These are phyloP conservation scores for Microdochium bolleyi DNA, from an alignment of 2,329 filamentous ascomycete species.

Conservation along the genomic window DNA sequence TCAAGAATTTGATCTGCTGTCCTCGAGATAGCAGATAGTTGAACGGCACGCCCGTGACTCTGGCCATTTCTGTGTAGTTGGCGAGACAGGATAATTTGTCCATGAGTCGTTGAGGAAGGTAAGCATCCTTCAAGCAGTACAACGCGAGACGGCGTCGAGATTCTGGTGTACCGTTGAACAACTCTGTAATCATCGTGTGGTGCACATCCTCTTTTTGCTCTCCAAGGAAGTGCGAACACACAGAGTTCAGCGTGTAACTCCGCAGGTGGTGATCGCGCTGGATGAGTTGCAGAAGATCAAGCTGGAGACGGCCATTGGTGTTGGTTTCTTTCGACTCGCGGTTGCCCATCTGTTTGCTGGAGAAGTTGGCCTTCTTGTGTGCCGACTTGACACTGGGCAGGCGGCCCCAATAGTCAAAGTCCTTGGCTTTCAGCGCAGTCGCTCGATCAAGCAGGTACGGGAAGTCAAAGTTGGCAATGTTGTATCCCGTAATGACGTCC, in stretches of 20 bases:
- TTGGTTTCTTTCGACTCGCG: conserved; percentile 92
- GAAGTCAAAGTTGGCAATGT: conserved; percentile 98
- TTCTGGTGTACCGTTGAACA: conserved; percentile 94
- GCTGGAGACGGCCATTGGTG: conserved; percentile 84
- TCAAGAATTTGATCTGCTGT: conserved; percentile 96
- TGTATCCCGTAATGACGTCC: conserved; percentile 98
- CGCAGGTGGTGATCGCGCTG: conserved; percentile 91
- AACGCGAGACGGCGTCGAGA: conserved; percentile 84
- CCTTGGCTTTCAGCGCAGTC: conserved; percentile 68
- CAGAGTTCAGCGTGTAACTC: conserved; percentile 96
- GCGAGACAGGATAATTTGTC: conserved; percentile 98
- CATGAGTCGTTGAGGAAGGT: conserved; percentile 86
- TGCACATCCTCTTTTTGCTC: conserved; percentile 99
- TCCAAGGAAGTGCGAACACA: conserved; percentile 87
- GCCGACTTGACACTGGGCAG: conserved; percentile 63
- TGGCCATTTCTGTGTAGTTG: conserved; percentile 99
- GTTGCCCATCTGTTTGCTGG: conserved; percentile 97
- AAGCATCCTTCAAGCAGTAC: conserved; percentile 97
- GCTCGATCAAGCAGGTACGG: conserved; percentile 89
- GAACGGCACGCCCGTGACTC: conserved; percentile 97
- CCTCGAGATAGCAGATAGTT: conserved; percentile 87
- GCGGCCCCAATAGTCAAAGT: conserved; percentile 84
- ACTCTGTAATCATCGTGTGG: conserved; percentile 97
- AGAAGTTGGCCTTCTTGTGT: conserved; percentile 76
- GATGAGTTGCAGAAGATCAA: conserved; percentile 89